Evolutionary conservation across 2,329 filamentous ascomycete genomes (phyloP).

Genomic region (Colletotrichum cuscutae): DNA sequence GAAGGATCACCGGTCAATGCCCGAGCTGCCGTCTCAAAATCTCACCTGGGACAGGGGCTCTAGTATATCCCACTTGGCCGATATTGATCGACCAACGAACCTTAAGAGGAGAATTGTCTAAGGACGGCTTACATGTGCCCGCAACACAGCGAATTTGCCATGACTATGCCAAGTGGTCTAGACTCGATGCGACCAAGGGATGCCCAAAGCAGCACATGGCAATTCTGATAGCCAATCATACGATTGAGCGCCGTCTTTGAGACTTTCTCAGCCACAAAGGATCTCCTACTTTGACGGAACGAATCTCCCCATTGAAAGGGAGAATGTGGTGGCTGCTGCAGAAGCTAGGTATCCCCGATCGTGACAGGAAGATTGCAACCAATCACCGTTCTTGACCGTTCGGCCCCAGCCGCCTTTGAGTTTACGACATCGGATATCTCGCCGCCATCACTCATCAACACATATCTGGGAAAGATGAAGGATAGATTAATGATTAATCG

Average conservation of each 20-base stretch:
- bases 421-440: not conserved
- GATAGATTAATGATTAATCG: not conserved
- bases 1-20: not conserved
- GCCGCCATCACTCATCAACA: not conserved
- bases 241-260: not conserved
- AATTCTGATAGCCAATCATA: not conserved
- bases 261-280: not conserved
- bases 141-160: not conserved
- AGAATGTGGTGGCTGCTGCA: not conserved
- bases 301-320: not conserved
- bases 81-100: not conserved
- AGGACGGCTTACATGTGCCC: not conserved
- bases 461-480: not conserved
- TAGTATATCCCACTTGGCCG: not conserved
- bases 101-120: not conserved
- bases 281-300: not conserved
- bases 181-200: not conserved
- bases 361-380: not conserved
- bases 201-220: not conserved
- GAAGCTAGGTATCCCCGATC: not conserved
- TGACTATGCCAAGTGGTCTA: not conserved
- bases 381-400: not conserved
- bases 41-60: not conserved
- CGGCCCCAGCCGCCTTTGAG: not conserved
- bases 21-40: not conserved